phyloP scores from a whole-genome alignment of 441 rosid genomes.

The Caryocar brasiliense region DNA sequence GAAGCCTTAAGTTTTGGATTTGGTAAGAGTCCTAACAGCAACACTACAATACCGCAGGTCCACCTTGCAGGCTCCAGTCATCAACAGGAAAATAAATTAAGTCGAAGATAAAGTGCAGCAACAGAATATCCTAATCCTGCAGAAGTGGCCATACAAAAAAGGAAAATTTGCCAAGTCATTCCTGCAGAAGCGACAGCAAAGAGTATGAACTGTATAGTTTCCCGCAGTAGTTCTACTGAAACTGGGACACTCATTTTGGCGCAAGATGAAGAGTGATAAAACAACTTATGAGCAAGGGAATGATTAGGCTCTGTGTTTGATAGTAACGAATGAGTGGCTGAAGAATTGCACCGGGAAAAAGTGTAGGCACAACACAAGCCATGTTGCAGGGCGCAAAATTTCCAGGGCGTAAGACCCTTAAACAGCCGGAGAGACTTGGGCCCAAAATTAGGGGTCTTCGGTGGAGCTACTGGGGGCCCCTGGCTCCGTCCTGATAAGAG shows the following conservation, averaged over 20 bases:
- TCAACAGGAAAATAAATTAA: not conserved
- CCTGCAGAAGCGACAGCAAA: constrained; percentile 68
- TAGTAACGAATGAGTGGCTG: constrained; percentile 52
- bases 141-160: not conserved
- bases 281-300: constrained; percentile 55
- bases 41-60: constrained; percentile 30
- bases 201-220: constrained; percentile 53
- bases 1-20: constrained; percentile 41
- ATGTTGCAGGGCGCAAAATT: too few species aligned
- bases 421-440: too few species aligned
- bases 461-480: too few species aligned
- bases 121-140: not conserved
- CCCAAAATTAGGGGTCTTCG: too few species aligned
- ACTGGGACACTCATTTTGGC: constrained; percentile 36
- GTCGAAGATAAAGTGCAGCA: not conserved
- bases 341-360: constrained; percentile 47
- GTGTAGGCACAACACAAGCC: constrained; percentile 59
- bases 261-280: constrained; percentile 26
- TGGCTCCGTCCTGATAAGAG: too few species aligned
- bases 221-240: constrained; percentile 40
- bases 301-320: constrained; percentile 55
- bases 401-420: too few species aligned
- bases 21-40: constrained; percentile 39
- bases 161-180: constrained; percentile 61
- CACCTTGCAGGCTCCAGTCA: constrained; percentile 37